phyloP scores from a whole-genome alignment of 768 basidiomycete genomes.

The Sarcodon aspratus region DNA sequence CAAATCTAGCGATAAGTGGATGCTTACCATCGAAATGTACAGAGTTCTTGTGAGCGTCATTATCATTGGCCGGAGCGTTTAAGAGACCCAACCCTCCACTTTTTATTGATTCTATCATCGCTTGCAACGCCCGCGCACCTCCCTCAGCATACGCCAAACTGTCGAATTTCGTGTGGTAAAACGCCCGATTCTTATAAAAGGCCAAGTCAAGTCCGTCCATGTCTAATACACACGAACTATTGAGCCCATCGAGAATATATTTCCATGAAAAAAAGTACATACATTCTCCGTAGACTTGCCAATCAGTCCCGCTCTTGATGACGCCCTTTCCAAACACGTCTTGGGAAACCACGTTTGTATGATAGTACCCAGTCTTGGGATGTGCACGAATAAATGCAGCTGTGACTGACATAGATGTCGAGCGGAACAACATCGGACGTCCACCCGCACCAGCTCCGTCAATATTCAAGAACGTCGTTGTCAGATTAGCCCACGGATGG shows the following conservation, averaged over 20 bases:
- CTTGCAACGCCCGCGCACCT: slow-evolving; percentile 52
- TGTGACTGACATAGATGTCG: slow-evolving; percentile 47
- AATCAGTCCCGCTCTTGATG: slow-evolving; percentile 66
- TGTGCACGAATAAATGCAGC: slow-evolving; percentile 32
- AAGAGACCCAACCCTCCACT: slow-evolving; percentile 46
- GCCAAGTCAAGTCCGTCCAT: slow-evolving; percentile 71
- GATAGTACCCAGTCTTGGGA: slow-evolving; percentile 12
- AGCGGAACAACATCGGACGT: slow-evolving; percentile 72
- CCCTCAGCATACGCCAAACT: slow-evolving; percentile 41
- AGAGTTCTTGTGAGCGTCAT: slow-evolving; percentile 16
- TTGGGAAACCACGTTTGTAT: slow-evolving; percentile 57
- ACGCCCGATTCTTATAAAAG: slow-evolving; percentile 64
- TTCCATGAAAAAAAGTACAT: background rate
- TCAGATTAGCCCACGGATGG: slow-evolving; percentile 64
- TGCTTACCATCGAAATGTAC: slow-evolving; percentile 70
- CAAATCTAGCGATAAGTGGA: background rate
- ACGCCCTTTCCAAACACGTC: slow-evolving; percentile 59
- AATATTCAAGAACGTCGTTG: slow-evolving; percentile 64
- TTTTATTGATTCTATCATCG: slow-evolving; percentile 61
- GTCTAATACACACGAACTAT: slow-evolving; percentile 15
- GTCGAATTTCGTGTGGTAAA: slow-evolving; percentile 71
- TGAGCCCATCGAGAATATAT: slow-evolving; percentile 1
- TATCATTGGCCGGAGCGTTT: slow-evolving; percentile 20
- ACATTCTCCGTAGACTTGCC: slow-evolving; percentile 45
- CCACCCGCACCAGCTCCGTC: slow-evolving; percentile 77